Percentiles rank a stretch among this genome's conserved stretches.
Evolutionary conservation across 2,329 filamentous ascomycete species (phyloP).

Genomic region (Fusarium miscanthi): DNA sequence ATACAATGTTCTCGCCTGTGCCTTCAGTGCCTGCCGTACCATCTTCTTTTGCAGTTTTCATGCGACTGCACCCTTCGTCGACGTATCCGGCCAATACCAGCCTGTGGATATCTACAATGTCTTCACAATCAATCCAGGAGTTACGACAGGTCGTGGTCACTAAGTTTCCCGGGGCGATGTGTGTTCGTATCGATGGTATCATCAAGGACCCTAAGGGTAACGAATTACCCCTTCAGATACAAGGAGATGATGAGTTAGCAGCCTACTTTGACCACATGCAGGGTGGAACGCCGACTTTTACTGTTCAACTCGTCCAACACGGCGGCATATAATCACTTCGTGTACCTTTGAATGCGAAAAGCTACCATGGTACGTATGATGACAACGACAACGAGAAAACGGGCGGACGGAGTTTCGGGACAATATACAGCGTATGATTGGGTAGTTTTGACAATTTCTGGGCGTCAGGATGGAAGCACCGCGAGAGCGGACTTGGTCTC

Average conservation of each 20-base stretch:
- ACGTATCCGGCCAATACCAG: constrained; percentile 61
- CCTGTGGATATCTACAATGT: constrained; percentile 75
- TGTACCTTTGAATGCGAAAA: not conserved
- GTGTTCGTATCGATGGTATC: constrained; percentile 73
- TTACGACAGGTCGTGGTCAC: constrained; percentile 69
- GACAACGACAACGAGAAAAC: not conserved
- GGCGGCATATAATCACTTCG: constrained; percentile 4
- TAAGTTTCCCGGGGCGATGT: constrained; percentile 69
- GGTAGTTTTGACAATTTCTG: not conserved
- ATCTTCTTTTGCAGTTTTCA: constrained; percentile 67
- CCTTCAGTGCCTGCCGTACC: constrained; percentile 35
- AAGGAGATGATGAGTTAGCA: constrained; percentile 76
- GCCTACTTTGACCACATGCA: constrained; percentile 76
- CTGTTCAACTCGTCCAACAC: constrained; percentile 53
- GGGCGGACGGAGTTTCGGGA: constrained; percentile 42
- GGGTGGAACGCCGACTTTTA: constrained; percentile 57
- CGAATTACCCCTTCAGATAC: constrained; percentile 73
- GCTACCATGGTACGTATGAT: not conserved
- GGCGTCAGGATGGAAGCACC: constrained; percentile 7
- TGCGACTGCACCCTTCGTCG: constrained; percentile 76
- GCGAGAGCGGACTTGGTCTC: constrained; percentile 41
- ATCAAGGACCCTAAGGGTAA: constrained; percentile 68
- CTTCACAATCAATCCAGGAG: constrained; percentile 67
- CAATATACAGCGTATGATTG: constrained; percentile 24
- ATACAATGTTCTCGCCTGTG: constrained; percentile 41